Conservation (phyloP, 495 filamentous ascomycete genomes). For the Cairneyella variabilis region DNA sequence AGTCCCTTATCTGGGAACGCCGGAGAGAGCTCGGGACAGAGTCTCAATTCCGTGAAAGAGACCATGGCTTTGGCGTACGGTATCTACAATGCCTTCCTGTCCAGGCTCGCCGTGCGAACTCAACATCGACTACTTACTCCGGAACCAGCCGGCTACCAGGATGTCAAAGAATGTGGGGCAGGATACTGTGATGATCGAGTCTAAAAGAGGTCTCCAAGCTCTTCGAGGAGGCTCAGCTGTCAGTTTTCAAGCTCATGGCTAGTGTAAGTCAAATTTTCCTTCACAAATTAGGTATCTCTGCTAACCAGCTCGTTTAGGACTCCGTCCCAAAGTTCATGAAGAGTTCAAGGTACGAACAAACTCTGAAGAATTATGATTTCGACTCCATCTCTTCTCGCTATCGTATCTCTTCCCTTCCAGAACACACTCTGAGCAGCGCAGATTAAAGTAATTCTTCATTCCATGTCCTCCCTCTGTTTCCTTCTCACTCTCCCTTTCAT, state of each 20-base stretch:
- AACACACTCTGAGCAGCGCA: slow-evolving; percentile 27
- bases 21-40: slow-evolving; percentile 48
- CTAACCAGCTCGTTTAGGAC: slow-evolving; percentile 51
- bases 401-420: slow-evolving; percentile 12
- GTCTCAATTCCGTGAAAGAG: slow-evolving; percentile 84
- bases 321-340: slow-evolving; percentile 93
- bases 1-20: slow-evolving; percentile 13
- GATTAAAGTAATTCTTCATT: too few relatives aligned
- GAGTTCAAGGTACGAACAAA: slow-evolving; percentile 75
- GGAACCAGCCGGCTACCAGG: slow-evolving; percentile 88
- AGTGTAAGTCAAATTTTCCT: slow-evolving; percentile 69
- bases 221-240: slow-evolving; percentile 94
- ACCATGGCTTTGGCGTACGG: slow-evolving; percentile 95
- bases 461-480: too few relatives aligned
- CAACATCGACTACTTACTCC: slow-evolving; percentile 94
- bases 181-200: slow-evolving; percentile 86
- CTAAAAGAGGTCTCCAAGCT: slow-evolving; percentile 83
- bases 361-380: slow-evolving; percentile 55
- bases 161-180: slow-evolving; percentile 95
- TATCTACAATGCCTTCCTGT: slow-evolving; percentile 94
- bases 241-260: slow-evolving; percentile 98
- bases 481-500: too few relatives aligned
- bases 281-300: not conserved
- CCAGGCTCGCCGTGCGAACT: slow-evolving; percentile 97
- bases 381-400: slow-evolving; percentile 34